Base-by-base conservation (phyloP, 2,329 filamentous ascomycete genomes). In the Microdochium paspali region DNA sequence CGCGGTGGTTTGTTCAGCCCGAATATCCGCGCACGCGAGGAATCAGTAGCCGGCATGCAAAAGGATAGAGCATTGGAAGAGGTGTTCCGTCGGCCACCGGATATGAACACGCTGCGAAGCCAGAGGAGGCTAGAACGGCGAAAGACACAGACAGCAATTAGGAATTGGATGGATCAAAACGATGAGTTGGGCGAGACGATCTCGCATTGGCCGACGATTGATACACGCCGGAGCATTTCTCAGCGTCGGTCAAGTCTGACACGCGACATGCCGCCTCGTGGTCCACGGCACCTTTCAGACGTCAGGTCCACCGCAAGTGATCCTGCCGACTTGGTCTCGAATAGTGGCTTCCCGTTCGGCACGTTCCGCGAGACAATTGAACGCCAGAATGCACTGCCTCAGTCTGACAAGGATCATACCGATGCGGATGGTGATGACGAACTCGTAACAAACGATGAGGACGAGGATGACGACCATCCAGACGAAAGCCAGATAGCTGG, bases 401-500 rank as follows among this genome's bases (percentile, higher is more conserved):
- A 74, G 68, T 58, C 70, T 23, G 68, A 72, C 45, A 76, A 75
- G 53, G 74, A 78, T 42, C 82, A 90, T 49, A 90, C 87, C 0
- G 88, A 93, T 58, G 87, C 84, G 6, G 89, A 95, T 60, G 88
- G 89, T 1, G 90, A 96, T 57, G 90, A 95, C 57, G 90, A 96
- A 63, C 71, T 90, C n/a, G 77, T 87, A 12, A 90, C 86, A 3
- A 87, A 90, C 48, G 86, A 89, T 48, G 85, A 90, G 48, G 80
- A 82, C 26, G 77, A 84, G 39, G 77, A 79, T 47, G 74, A 80
- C 45, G 70, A 73, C 15, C 65, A 60, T 58, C 61, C 67, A 57
- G 69, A 69, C 54, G 68, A 75, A 60, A 67, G 49, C 50, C 58
- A 49, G 24, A 48, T 62, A 50, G 61, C 46, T 54, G 51, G 55